Conservation (phyloP, 306 rosid genomes). For the Quercus robur region DNA sequence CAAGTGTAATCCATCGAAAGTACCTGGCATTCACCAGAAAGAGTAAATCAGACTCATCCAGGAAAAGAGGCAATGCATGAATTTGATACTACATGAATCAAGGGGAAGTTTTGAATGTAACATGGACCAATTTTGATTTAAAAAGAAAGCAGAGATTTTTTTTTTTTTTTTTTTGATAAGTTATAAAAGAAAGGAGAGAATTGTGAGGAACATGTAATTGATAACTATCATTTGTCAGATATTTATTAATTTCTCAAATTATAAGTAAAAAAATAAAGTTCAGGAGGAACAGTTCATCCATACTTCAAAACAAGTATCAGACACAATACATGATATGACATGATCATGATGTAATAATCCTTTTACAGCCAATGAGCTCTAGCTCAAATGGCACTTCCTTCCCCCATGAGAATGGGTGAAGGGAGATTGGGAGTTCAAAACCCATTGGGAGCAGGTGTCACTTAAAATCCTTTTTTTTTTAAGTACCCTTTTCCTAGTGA, state of each 20-base stretch:
- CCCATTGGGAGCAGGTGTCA: too few relatives aligned
- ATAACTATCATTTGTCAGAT: not conserved
- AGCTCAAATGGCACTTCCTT: too few relatives aligned
- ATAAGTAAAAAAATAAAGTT: not conserved
- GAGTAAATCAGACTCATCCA: not conserved
- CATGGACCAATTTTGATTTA: too few relatives aligned
- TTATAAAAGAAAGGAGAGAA: too few relatives aligned
- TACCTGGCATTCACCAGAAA: constrained; percentile 8
- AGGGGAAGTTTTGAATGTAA: too few relatives aligned
- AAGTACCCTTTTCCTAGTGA: not conserved
- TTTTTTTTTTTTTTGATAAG: too few relatives aligned
- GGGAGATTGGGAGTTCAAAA: too few relatives aligned
- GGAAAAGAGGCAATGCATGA: not conserved
- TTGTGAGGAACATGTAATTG: too few relatives aligned
- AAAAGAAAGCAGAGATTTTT: too few relatives aligned
- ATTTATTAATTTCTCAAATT: not conserved
- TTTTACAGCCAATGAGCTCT: too few relatives aligned
- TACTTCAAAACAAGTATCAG: not conserved
- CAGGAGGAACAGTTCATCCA: too few relatives aligned
- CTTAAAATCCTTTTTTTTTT: not conserved
- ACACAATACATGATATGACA: not conserved
- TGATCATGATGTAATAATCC: not conserved
- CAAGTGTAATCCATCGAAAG: not conserved
- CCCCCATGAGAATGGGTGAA: too few relatives aligned
- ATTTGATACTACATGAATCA: not conserved